Evolutionary conservation across 345 rosid species (phyloP).

Genomic region (Populus deltoides): DNA sequence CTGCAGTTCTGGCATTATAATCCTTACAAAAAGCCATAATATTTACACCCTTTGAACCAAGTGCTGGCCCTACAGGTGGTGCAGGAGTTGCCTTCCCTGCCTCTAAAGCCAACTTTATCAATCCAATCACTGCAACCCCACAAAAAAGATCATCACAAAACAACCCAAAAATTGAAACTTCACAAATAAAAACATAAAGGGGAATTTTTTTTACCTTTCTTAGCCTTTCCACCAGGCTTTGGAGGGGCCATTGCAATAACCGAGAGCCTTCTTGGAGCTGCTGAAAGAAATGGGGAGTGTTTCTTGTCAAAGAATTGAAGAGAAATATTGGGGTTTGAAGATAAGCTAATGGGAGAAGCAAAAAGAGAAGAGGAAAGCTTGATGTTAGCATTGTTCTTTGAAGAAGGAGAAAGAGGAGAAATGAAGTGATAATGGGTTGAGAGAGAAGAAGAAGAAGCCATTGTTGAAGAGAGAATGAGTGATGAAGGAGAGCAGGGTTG

Average conservation of each 20-base stretch:
- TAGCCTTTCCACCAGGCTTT: slow-evolving; percentile 76
- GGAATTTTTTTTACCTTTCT: slow-evolving; percentile 53
- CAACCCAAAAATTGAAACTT: not conserved
- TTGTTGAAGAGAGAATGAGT: not conserved
- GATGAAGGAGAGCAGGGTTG: slow-evolving; percentile 23
- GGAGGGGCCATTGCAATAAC: slow-evolving; percentile 97
- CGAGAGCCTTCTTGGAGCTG: slow-evolving; percentile 57
- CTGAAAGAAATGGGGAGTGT: slow-evolving; percentile 45
- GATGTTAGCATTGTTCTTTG: slow-evolving; percentile 9
- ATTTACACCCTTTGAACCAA: slow-evolving; percentile 84
- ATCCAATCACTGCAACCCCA: slow-evolving; percentile 52
- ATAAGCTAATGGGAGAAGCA: slow-evolving; percentile 37
- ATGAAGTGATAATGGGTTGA: not conserved
- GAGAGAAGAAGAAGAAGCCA: slow-evolving; percentile 15
- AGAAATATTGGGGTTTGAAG: slow-evolving; percentile 48
- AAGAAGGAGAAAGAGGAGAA: not conserved
- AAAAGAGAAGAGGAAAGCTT: slow-evolving; percentile 43
- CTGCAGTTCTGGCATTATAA: slow-evolving; percentile 95
- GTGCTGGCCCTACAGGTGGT: slow-evolving; percentile 91
- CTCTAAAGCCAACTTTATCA: slow-evolving; percentile 85
- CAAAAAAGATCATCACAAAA: not conserved
- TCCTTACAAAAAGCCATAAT: slow-evolving; percentile 95
- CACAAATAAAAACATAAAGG: not conserved
- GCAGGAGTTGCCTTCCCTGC: slow-evolving; percentile 97
- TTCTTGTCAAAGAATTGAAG: slow-evolving; percentile 44